Evolutionary conservation across 768 basidiomycete genomes (phyloP).

Genomic region (Pleurotus citrinopileatus): DNA sequence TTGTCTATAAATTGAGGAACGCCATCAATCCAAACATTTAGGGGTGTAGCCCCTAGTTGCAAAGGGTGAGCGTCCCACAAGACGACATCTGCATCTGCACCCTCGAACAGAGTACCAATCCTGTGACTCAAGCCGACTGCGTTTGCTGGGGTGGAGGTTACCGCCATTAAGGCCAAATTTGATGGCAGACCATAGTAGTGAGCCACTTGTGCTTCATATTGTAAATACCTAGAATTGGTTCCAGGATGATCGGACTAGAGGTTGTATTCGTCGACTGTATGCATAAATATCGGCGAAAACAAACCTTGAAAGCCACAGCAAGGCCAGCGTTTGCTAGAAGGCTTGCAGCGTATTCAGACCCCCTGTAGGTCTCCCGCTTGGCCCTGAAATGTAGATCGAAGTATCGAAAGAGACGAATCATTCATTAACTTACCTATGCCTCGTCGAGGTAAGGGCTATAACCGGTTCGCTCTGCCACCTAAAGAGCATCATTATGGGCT

Average conservation of each 20-base stretch:
- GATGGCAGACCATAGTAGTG: slow-evolving; percentile 63
- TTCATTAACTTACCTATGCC: slow-evolving; percentile 20
- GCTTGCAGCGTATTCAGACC: slow-evolving; percentile 74
- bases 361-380: slow-evolving; percentile 60
- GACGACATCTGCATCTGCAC: slow-evolving; percentile 69
- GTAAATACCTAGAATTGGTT: slow-evolving; percentile 62
- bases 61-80: slow-evolving; percentile 79
- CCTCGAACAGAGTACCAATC: slow-evolving; percentile 58
- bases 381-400: slow-evolving; percentile 24
- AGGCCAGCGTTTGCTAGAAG: slow-evolving; percentile 71
- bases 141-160: slow-evolving; percentile 65
- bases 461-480: slow-evolving; percentile 44
- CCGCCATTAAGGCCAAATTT: slow-evolving; percentile 56
- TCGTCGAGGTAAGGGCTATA: slow-evolving; percentile 78
- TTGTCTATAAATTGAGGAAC: slow-evolving; percentile 57
- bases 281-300: too few relatives aligned
- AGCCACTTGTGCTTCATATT: slow-evolving; percentile 71
- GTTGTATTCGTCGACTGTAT: neutral
- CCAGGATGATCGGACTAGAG: slow-evolving; percentile 57
- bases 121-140: slow-evolving; percentile 75
- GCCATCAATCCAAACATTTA: slow-evolving; percentile 83
- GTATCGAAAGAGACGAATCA: neutral
- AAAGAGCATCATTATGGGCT: neutral
- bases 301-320: slow-evolving; percentile 75
- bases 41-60: slow-evolving; percentile 68